Conservation (phyloP, 129 eudicot species). For the Escallonia herrerae region DNA sequence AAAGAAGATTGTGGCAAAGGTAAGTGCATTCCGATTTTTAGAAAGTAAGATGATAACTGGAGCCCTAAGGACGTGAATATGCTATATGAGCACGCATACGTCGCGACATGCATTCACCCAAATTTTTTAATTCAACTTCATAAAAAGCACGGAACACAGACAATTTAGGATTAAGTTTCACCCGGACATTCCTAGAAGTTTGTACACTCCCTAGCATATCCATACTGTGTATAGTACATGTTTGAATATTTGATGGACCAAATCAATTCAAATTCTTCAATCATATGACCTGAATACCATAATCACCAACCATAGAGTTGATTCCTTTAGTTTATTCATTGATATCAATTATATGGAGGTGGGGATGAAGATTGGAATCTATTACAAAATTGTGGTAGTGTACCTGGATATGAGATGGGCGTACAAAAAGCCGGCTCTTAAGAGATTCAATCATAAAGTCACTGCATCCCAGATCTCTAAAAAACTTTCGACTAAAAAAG, state of each 20-base stretch:
- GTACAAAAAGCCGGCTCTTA: conserved; percentile 39
- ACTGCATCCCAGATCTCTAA: conserved; percentile 63
- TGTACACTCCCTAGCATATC: background rate
- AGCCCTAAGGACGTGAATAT: too few species aligned
- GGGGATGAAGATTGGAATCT: background rate
- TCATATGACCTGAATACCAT: background rate
- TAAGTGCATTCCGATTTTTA: too few species aligned
- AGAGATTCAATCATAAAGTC: conserved; percentile 60
- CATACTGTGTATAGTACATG: background rate
- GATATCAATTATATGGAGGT: background rate
- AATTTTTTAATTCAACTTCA: too few species aligned
- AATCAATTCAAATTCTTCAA: background rate
- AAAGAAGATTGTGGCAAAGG: too few species aligned
- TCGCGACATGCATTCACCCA: too few species aligned
- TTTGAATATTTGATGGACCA: background rate
- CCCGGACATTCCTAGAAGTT: background rate
- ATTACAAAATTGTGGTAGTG: background rate
- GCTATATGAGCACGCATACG: too few species aligned
- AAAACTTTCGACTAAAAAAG: conserved; percentile 80
- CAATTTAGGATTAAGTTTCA: background rate
- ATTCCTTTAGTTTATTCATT: background rate
- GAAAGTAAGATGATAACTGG: too few species aligned
- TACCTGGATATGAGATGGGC: conserved; percentile 98
- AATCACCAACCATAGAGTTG: background rate
- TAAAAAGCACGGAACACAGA: background rate